A percentile compares a stretch with the other conserved stretches of the same genome.
Evolutionary conservation across 441 rosid genomes (phyloP).

Genomic region (Arabidopsis hybrid): DNA sequence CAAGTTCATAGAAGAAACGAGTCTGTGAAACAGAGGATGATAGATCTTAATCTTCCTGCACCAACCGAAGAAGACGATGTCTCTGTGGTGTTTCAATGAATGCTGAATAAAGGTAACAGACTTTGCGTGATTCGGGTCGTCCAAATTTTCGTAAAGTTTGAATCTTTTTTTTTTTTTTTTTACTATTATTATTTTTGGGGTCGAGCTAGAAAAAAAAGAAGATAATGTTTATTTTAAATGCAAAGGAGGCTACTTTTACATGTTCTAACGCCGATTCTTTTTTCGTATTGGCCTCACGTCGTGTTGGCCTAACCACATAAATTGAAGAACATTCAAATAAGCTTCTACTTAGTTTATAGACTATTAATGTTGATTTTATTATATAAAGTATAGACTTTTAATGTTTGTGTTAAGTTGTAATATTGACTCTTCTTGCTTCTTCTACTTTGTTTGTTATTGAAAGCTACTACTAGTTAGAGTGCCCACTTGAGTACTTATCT

Average conservation of each 20-base stretch:
- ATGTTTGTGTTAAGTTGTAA: constrained; percentile 8
- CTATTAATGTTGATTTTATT: not conserved
- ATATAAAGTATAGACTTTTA: constrained; percentile 3
- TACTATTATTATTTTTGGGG: constrained; percentile 39
- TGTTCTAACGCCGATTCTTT: constrained; percentile 55
- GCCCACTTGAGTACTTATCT: constrained; percentile 33
- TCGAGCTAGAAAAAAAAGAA: too few relatives aligned
- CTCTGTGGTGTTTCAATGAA: constrained; percentile 77
- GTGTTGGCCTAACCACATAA: constrained; percentile 48
- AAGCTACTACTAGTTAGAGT: constrained; percentile 33
- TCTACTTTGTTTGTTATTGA: constrained; percentile 16
- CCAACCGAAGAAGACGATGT: constrained; percentile 77
- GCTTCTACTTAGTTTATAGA: constrained; percentile 34
- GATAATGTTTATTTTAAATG: constrained; percentile 37
- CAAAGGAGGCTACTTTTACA: constrained; percentile 48
- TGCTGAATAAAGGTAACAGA: constrained; percentile 51
- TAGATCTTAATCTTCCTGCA: constrained; percentile 97
- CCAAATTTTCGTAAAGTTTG: constrained; percentile 49
- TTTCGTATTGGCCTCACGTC: constrained; percentile 42
- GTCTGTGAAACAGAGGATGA: constrained; percentile 52
- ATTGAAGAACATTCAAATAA: constrained; percentile 43
- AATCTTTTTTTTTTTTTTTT: constrained; percentile 40
- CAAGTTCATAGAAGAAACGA: constrained; percentile 33
- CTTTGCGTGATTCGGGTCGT: constrained; percentile 54
- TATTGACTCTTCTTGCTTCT: constrained; percentile 27